Percentiles rank a stretch among this genome's conserved stretches.
These are phyloP conservation scores for Aegilops bicornis DNA, from an alignment of 176 grass and related monocot genomes.

Conservation along the genomic window DNA sequence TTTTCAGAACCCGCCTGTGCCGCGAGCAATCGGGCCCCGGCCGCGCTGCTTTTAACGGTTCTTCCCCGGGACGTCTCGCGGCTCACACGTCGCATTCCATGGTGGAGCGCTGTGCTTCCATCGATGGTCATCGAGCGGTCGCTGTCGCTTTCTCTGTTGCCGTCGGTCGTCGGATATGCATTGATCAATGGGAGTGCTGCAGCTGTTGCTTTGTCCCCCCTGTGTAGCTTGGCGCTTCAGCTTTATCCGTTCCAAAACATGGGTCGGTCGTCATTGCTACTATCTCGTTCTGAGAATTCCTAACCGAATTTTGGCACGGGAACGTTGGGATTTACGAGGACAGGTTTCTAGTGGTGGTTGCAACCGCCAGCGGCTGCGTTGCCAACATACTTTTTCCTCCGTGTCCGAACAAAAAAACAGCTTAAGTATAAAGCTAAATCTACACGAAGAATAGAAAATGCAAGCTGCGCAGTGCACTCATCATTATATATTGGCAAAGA, in stretches of 20 bases:
- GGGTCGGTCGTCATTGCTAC: no score
- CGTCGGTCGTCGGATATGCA: no score
- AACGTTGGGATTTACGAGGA: neutral
- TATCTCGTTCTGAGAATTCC: no score
- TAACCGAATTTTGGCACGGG: neutral
- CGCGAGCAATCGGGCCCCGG: neutral
- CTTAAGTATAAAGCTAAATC: neutral
- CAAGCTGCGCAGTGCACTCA: no score
- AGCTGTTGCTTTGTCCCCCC: neutral
- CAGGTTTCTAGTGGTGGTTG: neutral
- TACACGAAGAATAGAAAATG: neutral
- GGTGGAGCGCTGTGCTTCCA: neutral
- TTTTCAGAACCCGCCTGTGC: neutral
- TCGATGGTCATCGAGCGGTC: neutral
- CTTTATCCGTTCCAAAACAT: neutral
- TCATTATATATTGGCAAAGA: neutral
- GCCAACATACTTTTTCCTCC: neutral
- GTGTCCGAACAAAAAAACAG: neutral
- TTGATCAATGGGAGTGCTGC: neutral
- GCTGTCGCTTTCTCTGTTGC: neutral
- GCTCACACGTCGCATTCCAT: slow-evolving; percentile 27
- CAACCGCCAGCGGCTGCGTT: neutral
- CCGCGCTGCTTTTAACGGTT: neutral
- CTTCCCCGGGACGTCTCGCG: neutral
- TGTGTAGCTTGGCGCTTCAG: neutral